phyloP scores from a whole-genome alignment of 2,329 filamentous ascomycete genomes.

The Davidsoniella virescens region DNA sequence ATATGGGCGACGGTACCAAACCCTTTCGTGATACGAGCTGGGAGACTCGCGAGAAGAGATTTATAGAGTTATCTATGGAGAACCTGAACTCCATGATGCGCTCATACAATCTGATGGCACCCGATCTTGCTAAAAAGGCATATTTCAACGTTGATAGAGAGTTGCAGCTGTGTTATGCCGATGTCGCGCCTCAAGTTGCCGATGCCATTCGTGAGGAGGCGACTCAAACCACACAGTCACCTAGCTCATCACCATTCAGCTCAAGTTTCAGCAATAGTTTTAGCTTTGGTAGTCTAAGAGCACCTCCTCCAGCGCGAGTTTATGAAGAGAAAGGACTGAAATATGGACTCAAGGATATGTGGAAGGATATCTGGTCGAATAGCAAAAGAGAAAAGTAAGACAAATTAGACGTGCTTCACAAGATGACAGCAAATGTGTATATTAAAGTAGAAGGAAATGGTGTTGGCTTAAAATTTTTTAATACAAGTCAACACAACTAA shows the following conservation, averaged over 20 bases:
- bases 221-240: conserved; percentile 17
- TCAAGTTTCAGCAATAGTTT: not conserved
- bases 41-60: conserved; percentile 55
- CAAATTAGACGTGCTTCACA: not conserved
- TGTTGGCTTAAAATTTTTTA: too few relatives aligned
- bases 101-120: conserved; percentile 90
- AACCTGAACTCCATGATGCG: conserved; percentile 67
- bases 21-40: conserved; percentile 70
- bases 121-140: conserved; percentile 79
- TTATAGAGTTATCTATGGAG: conserved; percentile 58
- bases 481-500: too few relatives aligned
- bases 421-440: not conserved
- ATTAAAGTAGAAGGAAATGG: too few relatives aligned
- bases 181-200: conserved; percentile 64
- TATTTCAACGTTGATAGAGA: conserved; percentile 78
- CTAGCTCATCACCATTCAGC: conserved; percentile 21
- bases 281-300: conserved; percentile 21
- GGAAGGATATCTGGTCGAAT: conserved; percentile 55
- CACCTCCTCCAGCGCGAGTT: not conserved
- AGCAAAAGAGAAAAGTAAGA: not conserved
- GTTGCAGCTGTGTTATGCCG: conserved; percentile 63
- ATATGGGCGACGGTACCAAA: not conserved
- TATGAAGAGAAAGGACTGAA: conserved; percentile 53
- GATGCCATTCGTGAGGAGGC: conserved; percentile 58
- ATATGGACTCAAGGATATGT: conserved; percentile 82